These are phyloP conservation scores for Eucalyptus leucophloia DNA, from an alignment of 345 rosid genomes.

Conservation along the genomic window DNA sequence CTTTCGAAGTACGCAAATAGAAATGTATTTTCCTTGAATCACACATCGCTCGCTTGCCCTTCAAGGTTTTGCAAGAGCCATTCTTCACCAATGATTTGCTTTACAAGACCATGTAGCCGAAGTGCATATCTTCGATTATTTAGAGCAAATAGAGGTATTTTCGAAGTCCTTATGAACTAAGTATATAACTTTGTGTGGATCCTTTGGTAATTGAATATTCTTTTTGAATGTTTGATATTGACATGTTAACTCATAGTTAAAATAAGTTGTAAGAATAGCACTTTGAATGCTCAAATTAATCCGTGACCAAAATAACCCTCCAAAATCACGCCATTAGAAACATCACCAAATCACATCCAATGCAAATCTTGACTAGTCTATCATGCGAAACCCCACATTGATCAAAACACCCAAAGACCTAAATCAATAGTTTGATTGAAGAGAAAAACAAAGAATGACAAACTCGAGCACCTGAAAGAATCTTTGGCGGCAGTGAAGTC, in stretches of 20 bases:
- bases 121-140: background rate
- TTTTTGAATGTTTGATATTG: background rate
- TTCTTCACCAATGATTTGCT: background rate
- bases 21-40: background rate
- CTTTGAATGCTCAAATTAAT: background rate
- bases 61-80: background rate
- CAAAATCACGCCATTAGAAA: background rate
- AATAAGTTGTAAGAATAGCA: background rate
- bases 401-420: background rate
- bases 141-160: background rate
- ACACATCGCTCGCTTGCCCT: background rate
- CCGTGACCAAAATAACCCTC: background rate
- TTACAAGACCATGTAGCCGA: background rate
- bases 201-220: background rate
- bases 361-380: background rate
- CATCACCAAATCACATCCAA: background rate
- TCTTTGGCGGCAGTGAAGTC: constrained; percentile 55
- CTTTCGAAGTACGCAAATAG: background rate
- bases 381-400: background rate
- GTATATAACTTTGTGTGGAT: background rate
- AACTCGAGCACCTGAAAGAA: constrained; percentile 63
- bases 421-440: background rate
- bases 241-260: background rate
- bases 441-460: background rate
- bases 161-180: background rate